These are phyloP conservation scores for Boletus bicolor DNA, from an alignment of 768 basidiomycete species.

Conservation along the genomic window DNA sequence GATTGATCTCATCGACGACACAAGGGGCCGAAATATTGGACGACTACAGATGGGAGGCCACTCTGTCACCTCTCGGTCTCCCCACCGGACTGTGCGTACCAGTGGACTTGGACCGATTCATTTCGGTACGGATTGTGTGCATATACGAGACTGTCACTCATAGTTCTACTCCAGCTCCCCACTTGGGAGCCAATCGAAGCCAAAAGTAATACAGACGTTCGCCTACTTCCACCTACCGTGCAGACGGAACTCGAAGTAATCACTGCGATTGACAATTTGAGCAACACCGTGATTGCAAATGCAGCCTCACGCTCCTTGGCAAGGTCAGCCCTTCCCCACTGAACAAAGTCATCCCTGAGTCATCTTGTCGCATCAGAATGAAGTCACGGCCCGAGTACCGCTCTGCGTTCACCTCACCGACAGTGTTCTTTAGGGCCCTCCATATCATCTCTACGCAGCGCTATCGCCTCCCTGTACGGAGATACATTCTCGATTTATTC, in stretches of 20 bases:
- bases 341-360: neutral
- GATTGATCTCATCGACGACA: constrained; percentile 85
- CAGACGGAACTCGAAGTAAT: constrained; percentile 80
- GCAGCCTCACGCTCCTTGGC: constrained; percentile 88
- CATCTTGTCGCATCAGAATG: constrained; percentile 46
- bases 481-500: constrained; percentile 93
- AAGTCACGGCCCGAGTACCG: constrained; percentile 76
- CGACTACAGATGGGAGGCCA: constrained; percentile 92
- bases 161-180: constrained; percentile 53
- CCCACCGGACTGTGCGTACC: constrained; percentile 93
- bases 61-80: constrained; percentile 76
- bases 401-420: constrained; percentile 69
- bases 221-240: constrained; percentile 60
- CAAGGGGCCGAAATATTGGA: constrained; percentile 92
- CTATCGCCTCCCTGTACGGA: constrained; percentile 87
- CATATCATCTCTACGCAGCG: constrained; percentile 86
- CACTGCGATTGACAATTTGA: constrained; percentile 87
- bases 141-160: constrained; percentile 4
- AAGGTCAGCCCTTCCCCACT: constrained; percentile 46
- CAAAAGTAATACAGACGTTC: constrained; percentile 36
- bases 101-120: constrained; percentile 74
- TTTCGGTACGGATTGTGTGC: constrained; percentile 53
- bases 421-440: constrained; percentile 80
- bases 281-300: constrained; percentile 94
- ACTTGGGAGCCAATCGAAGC: constrained; percentile 49